phyloP scores from a whole-genome alignment of 495 filamentous ascomycete species.

The Penicillium silybi region DNA sequence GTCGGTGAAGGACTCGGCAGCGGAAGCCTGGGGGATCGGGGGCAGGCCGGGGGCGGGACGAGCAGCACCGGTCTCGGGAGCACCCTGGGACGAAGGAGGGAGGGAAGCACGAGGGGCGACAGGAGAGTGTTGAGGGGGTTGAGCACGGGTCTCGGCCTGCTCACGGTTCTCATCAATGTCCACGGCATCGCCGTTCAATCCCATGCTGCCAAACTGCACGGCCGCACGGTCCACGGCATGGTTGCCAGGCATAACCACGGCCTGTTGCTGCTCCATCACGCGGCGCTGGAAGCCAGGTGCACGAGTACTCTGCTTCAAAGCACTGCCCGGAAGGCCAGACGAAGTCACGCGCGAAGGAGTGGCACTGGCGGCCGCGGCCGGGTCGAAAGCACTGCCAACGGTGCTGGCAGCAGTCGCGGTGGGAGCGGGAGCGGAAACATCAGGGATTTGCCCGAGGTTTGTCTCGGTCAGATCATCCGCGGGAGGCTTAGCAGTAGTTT shows the following conservation, averaged over 20 bases:
- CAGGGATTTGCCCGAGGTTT: conserved; percentile 85
- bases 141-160: conserved; percentile 89
- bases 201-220: conserved; percentile 98
- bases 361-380: conserved; percentile 48
- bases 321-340: conserved; percentile 68
- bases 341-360: conserved; percentile 60
- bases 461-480: conserved; percentile 83
- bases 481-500: conserved; percentile 57
- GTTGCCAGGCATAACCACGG: conserved; percentile 98
- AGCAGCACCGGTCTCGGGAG: conserved; percentile 56
- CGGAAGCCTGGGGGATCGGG: conserved; percentile 55
- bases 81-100: conserved; percentile 61
- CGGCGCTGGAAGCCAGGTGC: conserved; percentile 75
- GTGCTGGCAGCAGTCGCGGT: conserved; percentile 90
- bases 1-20: conserved; percentile 50
- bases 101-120: conserved; percentile 88
- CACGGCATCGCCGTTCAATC: conserved; percentile 69
- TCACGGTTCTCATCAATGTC: conserved; percentile 94
- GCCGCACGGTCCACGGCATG: conserved; percentile 88
- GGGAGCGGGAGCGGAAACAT: conserved; percentile 67
- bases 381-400: conserved; percentile 76
- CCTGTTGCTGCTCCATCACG: conserved; percentile 90
- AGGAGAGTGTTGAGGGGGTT: conserved; percentile 91
- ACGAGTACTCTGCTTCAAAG: conserved; percentile 71
- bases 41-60: conserved; percentile 68